Evolutionary conservation across 805 yeast species (phyloP).

Genomic region (Ogataea parapolymorpha): DNA sequence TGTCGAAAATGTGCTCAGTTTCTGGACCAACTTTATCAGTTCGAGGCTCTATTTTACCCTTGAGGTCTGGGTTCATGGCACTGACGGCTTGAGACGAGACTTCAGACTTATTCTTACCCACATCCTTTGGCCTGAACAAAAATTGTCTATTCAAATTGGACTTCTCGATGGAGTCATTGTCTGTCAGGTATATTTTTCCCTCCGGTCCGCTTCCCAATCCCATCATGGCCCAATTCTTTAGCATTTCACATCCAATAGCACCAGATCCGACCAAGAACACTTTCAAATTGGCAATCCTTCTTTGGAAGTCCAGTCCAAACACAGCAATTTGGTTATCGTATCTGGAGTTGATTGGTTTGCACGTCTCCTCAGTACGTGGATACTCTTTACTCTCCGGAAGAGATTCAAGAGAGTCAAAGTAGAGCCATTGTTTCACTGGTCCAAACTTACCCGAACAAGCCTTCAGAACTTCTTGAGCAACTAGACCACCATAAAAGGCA

Average conservation of each 20-base stretch:
- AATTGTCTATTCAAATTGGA: constrained; percentile 96
- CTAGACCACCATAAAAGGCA: constrained; percentile 89
- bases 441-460: constrained; percentile 92
- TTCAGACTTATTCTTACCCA: constrained; percentile 86
- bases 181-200: constrained; percentile 84
- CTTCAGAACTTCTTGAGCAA: constrained; percentile 95
- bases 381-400: constrained; percentile 59
- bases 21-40: constrained; percentile 92
- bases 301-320: constrained; percentile 77
- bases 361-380: constrained; percentile 66
- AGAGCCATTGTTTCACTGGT: constrained; percentile 90
- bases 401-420: constrained; percentile 92
- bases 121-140: constrained; percentile 90
- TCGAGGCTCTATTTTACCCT: constrained; percentile 69
- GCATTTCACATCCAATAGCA: constrained; percentile 98
- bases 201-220: constrained; percentile 91
- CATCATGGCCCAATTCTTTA: constrained; percentile 96
- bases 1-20: constrained; percentile 82
- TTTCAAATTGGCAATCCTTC: constrained; percentile 66
- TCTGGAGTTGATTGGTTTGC: constrained; percentile 74
- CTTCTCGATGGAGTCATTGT: constrained; percentile 92
- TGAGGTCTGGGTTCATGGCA: constrained; percentile 80
- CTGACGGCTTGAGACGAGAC: constrained; percentile 84
- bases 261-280: constrained; percentile 96
- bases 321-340: constrained; percentile 96